Conservation (phyloP, 2,329 filamentous ascomycete genomes). For the Aspergillus fumigatus region DNA sequence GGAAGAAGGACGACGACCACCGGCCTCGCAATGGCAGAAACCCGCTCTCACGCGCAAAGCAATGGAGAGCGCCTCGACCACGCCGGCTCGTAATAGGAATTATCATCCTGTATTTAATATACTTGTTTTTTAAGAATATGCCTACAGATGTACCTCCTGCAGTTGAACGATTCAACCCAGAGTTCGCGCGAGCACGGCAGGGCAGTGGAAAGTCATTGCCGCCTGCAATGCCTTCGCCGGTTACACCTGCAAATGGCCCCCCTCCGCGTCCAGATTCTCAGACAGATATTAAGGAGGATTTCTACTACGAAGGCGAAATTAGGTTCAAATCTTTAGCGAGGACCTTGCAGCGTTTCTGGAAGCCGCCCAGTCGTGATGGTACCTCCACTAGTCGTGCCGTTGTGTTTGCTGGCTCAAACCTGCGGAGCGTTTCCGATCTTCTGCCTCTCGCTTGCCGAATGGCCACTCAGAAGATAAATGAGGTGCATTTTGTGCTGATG, state of each 20-base stretch:
- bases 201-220: conserved; percentile 4
- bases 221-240: conserved; percentile 7
- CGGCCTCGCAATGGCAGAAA: conserved; percentile 31
- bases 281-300: conserved; percentile 23
- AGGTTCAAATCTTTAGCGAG: conserved; percentile 61
- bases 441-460: conserved; percentile 85
- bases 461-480: conserved; percentile 62
- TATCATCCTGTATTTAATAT: conserved; percentile 50
- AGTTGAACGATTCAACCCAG: conserved; percentile 27
- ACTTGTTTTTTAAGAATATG: conserved; percentile 62
- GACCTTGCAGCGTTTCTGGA: conserved; percentile 58
- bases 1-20: conserved; percentile 62
- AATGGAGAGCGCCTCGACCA: conserved; percentile 32
- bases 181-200: conserved; percentile 14
- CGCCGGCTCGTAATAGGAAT: conserved; percentile 50
- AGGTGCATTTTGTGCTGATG: conserved; percentile 78
- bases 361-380: conserved; percentile 48
- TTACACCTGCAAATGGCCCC: conserved; percentile 6
- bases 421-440: conserved; percentile 67
- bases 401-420: conserved; percentile 70
- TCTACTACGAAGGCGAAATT: conserved; percentile 65
- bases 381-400: conserved; percentile 60
- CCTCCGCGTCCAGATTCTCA: conserved; percentile 12
- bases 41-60: conserved; percentile 28
- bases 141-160: conserved; percentile 46